A percentile compares a stretch with the other conserved stretches of the same genome.
Conservation (phyloP, 176 grass and related monocot genomes). For the Microstegium vimineum region DNA sequence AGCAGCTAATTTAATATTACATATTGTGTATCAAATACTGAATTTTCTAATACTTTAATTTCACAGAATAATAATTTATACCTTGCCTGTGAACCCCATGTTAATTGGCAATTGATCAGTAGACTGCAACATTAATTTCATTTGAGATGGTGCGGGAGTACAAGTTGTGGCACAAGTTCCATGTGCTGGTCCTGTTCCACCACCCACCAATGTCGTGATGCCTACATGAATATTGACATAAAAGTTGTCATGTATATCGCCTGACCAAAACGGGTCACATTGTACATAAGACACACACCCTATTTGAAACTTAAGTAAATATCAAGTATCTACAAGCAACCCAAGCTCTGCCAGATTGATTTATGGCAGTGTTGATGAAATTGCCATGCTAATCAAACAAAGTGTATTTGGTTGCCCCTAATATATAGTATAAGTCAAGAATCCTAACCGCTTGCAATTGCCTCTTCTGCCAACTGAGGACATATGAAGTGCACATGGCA, state of each 20-base stretch:
- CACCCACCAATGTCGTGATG: slow-evolving; percentile 90
- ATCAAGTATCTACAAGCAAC: not conserved
- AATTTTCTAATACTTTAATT: not conserved
- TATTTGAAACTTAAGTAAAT: not conserved
- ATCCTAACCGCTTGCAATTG: slow-evolving; percentile 82
- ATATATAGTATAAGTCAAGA: slow-evolving; percentile 20
- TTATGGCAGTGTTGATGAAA: not conserved
- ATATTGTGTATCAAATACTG: slow-evolving; percentile 1
- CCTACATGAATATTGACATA: slow-evolving; percentile 39
- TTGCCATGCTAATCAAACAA: not conserved
- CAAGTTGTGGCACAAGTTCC: slow-evolving; percentile 98
- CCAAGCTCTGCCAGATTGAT: not conserved
- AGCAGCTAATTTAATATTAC: not conserved
- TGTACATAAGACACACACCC: not conserved
- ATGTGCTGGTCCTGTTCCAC: slow-evolving; percentile 96
- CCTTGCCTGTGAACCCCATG: slow-evolving; percentile 92
- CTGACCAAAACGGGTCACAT: not conserved
- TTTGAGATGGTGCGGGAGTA: slow-evolving; percentile 79
- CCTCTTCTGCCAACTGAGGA: slow-evolving; percentile 74
- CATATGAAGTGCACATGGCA: slow-evolving; percentile 99
- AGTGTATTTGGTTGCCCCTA: not conserved
- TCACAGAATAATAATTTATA: slow-evolving; percentile 18
- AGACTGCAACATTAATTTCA: slow-evolving; percentile 95
- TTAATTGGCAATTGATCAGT: slow-evolving; percentile 89
- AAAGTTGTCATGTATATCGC: slow-evolving; percentile 13